Base-by-base conservation (phyloP, 768 basidiomycete species). In the Russula olivacea region DNA sequence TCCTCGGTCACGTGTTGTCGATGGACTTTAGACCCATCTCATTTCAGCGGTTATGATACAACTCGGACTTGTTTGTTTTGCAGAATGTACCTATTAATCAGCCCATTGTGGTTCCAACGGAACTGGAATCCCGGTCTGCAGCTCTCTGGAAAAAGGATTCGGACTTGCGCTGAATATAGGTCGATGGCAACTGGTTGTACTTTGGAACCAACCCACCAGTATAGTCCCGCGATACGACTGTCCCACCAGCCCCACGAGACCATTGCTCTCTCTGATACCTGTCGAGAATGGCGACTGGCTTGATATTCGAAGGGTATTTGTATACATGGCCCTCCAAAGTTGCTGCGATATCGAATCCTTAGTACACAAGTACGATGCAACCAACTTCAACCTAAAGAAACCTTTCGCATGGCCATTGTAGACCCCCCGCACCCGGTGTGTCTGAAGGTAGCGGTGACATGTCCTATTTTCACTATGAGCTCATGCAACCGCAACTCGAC, bases 391-490 rank as follows among this genome's bases (percentile, higher is more conserved):
- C 45, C 17, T 21, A 45, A 28, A 45, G 38, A 38, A 38, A 38
- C 0, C 38, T 21, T 19, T 4, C 38, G 25, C 25, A 3, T 14
- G 62, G 62, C 63, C 58, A 59, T 38, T 55, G 63, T 23, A 63
- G 58, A 49, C 59, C 58, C 51, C 61, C 62, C 32, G 57, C 62
- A 10, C 57, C 57, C 0, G 62, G 62, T 4, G 45, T 63, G 23
- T 63, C 62, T 0, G 62, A 54, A 36, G 62, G 62, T 28, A 63
- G 58, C 45, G 57, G 47, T 28, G 14, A 38, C 58, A 64, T 55
- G 49, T 64, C 63, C 63, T 59, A 54, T 15, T 49, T 30, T 10
- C 14, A 38, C 43, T 21, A 38, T 15, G 49, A 12, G 15, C 19
- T 45, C 21, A 48, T 55, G 52, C 54, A 23, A 63, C 41, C 14